Evolutionary conservation across 139 green algal genomes (phyloP).

Genomic region (Picochlorum sp.): DNA sequence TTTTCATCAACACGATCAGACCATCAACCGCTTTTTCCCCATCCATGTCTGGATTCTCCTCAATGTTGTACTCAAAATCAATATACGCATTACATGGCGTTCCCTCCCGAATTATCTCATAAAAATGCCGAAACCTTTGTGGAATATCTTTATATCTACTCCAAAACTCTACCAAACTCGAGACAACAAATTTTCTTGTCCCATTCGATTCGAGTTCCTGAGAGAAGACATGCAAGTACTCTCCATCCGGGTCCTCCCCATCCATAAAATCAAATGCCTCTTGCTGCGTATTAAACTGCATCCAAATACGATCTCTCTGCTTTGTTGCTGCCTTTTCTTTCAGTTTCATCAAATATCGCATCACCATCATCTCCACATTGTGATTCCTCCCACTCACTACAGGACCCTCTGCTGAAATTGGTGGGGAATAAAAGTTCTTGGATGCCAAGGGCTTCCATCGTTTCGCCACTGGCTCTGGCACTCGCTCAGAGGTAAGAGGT

Average conservation of each 20-base stretch:
- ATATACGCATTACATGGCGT: constrained; percentile 83
- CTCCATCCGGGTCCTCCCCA: constrained; percentile 14
- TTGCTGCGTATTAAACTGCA: constrained; percentile 38
- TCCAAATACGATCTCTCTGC: constrained; percentile 1
- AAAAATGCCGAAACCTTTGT: constrained; percentile 32
- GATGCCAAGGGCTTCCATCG: too few species aligned
- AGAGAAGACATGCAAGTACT: constrained; percentile 30
- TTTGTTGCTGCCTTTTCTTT: not conserved
- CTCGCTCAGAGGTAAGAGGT: too few species aligned
- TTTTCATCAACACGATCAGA: constrained; percentile 33
- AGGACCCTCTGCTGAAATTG: too few species aligned
- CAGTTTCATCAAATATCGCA: not conserved
- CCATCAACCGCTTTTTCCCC: constrained; percentile 47
- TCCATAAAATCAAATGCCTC: constrained; percentile 43
- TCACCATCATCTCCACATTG: not conserved
- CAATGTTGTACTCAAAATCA: constrained; percentile 66
- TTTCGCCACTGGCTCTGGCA: too few species aligned
- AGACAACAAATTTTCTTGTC: constrained; percentile 34
- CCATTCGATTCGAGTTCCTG: constrained; percentile 20
- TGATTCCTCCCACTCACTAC: too few species aligned
- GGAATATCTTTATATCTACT: constrained; percentile 21
- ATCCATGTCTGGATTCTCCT: constrained; percentile 46
- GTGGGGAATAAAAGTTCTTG: too few species aligned
- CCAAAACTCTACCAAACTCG: constrained; percentile 33
- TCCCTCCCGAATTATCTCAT: constrained; percentile 51